phyloP scores from a whole-genome alignment of 2,329 filamentous ascomycete species.

The Lasiodiplodia sp. region DNA sequence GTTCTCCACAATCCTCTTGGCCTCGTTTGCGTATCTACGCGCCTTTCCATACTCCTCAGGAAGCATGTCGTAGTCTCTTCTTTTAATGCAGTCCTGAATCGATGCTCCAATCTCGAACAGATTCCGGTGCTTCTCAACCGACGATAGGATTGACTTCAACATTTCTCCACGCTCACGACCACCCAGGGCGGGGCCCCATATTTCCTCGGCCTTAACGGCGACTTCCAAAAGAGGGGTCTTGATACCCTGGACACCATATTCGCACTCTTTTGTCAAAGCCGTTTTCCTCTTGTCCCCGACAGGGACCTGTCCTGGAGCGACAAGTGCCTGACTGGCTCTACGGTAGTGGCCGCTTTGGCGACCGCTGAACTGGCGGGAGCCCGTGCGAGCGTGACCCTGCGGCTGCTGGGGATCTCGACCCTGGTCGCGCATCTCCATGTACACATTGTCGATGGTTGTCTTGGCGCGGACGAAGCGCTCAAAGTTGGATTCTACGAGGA shows the following conservation, averaged over 20 bases:
- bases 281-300: slow-evolving; percentile 77
- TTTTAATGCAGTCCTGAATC: slow-evolving; percentile 84
- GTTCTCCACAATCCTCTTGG: slow-evolving; percentile 70
- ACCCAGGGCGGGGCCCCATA: slow-evolving; percentile 93
- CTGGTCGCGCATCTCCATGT: slow-evolving; percentile 90
- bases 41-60: slow-evolving; percentile 87
- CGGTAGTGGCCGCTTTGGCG: slow-evolving; percentile 55
- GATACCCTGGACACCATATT: slow-evolving; percentile 62
- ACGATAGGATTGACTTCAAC: slow-evolving; percentile 77
- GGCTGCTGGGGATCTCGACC: slow-evolving; percentile 58
- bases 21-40: slow-evolving; percentile 81
- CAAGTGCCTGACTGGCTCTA: slow-evolving; percentile 50
- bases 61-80: slow-evolving; percentile 87
- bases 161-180: slow-evolving; percentile 91
- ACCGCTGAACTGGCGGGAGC: slow-evolving; percentile 65
- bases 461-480: slow-evolving; percentile 98
- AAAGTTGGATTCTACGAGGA: slow-evolving; percentile 96
- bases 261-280: slow-evolving; percentile 85
- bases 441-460: slow-evolving; percentile 97
- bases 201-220: slow-evolving; percentile 91
- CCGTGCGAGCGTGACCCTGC: slow-evolving; percentile 50
- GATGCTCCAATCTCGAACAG: slow-evolving; percentile 81
- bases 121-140: slow-evolving; percentile 79
- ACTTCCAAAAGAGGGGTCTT: slow-evolving; percentile 88
- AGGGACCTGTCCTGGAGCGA: slow-evolving; percentile 40